phyloP scores from a whole-genome alignment of 2,329 filamentous ascomycete genomes.

The Alternaria sp. region DNA sequence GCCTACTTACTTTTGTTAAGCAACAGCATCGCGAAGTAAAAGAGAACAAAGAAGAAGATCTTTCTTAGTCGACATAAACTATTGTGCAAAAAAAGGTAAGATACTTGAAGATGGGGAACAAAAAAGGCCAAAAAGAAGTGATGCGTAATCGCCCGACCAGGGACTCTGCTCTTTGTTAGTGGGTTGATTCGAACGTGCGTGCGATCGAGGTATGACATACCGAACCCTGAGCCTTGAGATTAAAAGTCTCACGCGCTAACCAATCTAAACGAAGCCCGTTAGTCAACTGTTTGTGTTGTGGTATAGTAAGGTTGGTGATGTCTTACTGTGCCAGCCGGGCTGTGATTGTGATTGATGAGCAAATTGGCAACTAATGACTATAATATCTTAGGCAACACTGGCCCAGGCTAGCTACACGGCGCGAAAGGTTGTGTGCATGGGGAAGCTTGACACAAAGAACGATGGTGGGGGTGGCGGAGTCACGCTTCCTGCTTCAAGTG shows the following conservation, averaged over 20 bases:
- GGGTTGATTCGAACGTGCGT: background rate
- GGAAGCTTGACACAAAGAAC: background rate
- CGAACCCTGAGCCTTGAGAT: slow-evolving; percentile 42
- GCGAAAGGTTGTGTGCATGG: too few species aligned
- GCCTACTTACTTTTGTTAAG: too few species aligned
- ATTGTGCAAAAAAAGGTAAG: background rate
- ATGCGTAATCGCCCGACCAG: slow-evolving; percentile 29
- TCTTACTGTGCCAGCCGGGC: slow-evolving; percentile 12
- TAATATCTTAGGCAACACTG: too few species aligned
- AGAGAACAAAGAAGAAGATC: background rate
- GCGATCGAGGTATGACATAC: background rate
- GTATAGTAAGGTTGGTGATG: background rate
- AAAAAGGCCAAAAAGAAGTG: slow-evolving; percentile 11
- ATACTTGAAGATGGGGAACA: too few species aligned
- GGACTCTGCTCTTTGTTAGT: slow-evolving; percentile 19
- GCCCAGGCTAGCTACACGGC: too few species aligned
- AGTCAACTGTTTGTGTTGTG: background rate
- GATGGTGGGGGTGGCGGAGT: background rate
- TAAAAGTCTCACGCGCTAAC: slow-evolving; percentile 43
- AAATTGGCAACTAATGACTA: background rate
- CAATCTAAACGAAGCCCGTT: slow-evolving; percentile 15
- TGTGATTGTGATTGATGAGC: slow-evolving; percentile 10
- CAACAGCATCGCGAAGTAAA: background rate
- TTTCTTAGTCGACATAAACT: too few species aligned
- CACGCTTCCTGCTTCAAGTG: background rate